Conservation (phyloP, 345 rosid genomes). For the Ricinus communis region DNA sequence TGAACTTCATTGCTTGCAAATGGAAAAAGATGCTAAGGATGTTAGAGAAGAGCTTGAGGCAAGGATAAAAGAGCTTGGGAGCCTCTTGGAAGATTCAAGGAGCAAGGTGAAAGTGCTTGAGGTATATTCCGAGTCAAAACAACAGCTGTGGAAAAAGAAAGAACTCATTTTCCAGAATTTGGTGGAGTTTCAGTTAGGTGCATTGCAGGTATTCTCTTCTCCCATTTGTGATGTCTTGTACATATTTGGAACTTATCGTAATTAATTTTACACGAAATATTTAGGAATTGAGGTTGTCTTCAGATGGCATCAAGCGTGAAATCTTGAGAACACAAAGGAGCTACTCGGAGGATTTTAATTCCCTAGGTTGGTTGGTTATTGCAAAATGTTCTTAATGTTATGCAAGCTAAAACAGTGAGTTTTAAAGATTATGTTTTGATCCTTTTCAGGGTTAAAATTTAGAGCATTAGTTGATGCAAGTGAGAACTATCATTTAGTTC, state of each 20-base stretch:
- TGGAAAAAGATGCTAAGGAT: slow-evolving; percentile 58
- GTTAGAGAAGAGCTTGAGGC: slow-evolving; percentile 40
- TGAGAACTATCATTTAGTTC: slow-evolving; percentile 63
- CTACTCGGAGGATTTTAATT: slow-evolving; percentile 52
- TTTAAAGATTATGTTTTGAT: slow-evolving; percentile 11
- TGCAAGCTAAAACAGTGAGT: not conserved
- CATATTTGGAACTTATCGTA: not conserved
- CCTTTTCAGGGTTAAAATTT: slow-evolving; percentile 53
- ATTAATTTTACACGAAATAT: slow-evolving; percentile 15
- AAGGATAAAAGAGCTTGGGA: slow-evolving; percentile 53
- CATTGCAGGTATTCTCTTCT: slow-evolving; percentile 50
- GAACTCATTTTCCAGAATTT: slow-evolving; percentile 39
- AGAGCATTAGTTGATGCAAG: slow-evolving; percentile 57
- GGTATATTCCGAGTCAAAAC: slow-evolving; percentile 41
- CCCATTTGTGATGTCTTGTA: not conserved
- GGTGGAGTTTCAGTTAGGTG: slow-evolving; percentile 47
- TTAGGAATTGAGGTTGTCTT: slow-evolving; percentile 64
- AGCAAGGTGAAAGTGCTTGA: slow-evolving; percentile 48
- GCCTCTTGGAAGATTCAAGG: slow-evolving; percentile 37
- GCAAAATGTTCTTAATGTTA: slow-evolving; percentile 4
- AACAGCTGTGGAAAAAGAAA: slow-evolving; percentile 54
- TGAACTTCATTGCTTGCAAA: slow-evolving; percentile 46
- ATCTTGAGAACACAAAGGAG: slow-evolving; percentile 42
- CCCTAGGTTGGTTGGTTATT: slow-evolving; percentile 47
- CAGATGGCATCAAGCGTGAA: slow-evolving; percentile 65